These are phyloP conservation scores for Erythrobasidium hasegawianum DNA, from an alignment of 1,284 basidiomycete genomes.

Conservation along the genomic window DNA sequence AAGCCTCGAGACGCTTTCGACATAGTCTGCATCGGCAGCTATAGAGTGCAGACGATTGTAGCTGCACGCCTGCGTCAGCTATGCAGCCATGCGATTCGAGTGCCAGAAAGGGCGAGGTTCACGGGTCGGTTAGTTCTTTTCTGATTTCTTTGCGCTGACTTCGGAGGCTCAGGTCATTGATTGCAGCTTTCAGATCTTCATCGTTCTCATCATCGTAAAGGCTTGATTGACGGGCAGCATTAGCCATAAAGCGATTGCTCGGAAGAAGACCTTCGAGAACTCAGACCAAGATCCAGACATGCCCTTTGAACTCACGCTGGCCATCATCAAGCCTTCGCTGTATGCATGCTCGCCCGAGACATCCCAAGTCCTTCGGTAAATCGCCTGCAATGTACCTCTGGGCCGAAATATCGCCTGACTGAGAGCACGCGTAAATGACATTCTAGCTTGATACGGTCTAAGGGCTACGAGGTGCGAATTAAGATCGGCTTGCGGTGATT, in stretches of 20 bases:
- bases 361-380: conserved; percentile 35
- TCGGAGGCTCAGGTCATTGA: conserved; percentile 21
- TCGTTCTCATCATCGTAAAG: conserved; percentile 1
- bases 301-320: conserved; percentile 40
- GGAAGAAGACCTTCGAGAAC: background rate
- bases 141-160: conserved; percentile 29
- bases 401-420: no score
- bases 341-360: conserved; percentile 38
- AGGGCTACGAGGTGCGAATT: conserved; percentile 40
- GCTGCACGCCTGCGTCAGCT: conserved; percentile 54
- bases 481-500: no score
- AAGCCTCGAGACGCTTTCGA: conserved; percentile 57
- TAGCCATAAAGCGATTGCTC: background rate
- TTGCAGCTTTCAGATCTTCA: background rate
- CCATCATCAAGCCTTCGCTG: conserved; percentile 42
- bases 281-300: background rate
- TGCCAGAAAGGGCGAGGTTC: background rate
- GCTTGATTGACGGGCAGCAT: background rate
- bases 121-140: conserved; percentile 32
- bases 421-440: conserved; percentile 20
- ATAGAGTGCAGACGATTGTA: conserved; percentile 85
- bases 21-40: conserved; percentile 67
- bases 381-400: background rate
- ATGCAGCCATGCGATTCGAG: background rate
- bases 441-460: conserved; percentile 38